A percentile compares a stretch with the other conserved stretches of the same genome.
Conservation (phyloP, 306 rosid genomes). For the Quercus mongolica region DNA sequence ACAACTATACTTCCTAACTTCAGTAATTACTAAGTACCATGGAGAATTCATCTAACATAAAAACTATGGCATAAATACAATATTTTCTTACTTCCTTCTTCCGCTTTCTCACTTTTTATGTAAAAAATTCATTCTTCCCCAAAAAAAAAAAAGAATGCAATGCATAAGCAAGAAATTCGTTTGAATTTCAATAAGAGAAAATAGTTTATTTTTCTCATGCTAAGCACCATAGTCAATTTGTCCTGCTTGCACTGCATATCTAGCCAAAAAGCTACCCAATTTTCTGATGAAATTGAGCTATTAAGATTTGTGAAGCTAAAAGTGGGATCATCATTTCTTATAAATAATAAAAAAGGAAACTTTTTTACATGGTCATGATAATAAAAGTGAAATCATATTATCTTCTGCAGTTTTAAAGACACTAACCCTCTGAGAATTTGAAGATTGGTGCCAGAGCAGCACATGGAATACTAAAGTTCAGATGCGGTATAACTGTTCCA, state of each 20-base stretch:
- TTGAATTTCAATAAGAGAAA: not conserved
- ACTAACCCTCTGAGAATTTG: constrained; percentile 37
- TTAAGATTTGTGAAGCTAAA: not conserved
- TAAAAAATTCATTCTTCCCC: not conserved
- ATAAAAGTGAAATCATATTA: not conserved
- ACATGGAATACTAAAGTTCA: constrained; percentile 93
- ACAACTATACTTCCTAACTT: not conserved
- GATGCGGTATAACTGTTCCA: constrained; percentile 77
- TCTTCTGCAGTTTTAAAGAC: not conserved
- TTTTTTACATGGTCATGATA: not conserved
- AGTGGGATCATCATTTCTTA: not conserved
- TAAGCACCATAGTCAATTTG: not conserved
- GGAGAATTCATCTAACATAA: not conserved
- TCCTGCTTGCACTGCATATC: not conserved
- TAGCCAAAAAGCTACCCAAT: not conserved
- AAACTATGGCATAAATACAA: not conserved
- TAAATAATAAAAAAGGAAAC: not conserved
- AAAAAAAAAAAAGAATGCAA: not conserved
- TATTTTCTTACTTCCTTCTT: not conserved
- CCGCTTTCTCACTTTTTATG: not conserved
- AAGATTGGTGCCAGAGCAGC: constrained; percentile 70
- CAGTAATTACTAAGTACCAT: not conserved
- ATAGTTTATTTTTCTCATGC: not conserved
- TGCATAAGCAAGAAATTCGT: not conserved
- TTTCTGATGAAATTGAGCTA: not conserved